Conservation (phyloP, 106 monocot genomes). For the Xerophyta viscosa region DNA sequence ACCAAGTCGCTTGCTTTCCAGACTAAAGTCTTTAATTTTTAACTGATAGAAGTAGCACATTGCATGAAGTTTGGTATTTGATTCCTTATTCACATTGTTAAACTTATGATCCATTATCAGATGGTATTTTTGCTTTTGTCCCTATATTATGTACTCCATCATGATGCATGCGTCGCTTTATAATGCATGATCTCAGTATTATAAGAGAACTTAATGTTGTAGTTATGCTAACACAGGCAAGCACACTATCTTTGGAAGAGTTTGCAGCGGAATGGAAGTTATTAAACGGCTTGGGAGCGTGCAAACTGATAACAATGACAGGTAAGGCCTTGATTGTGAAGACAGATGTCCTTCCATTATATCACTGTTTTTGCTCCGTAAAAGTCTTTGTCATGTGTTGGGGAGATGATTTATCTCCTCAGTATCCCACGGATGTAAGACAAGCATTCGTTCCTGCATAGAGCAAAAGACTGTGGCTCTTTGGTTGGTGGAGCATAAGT, state of each 20-base stretch:
- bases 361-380: background rate
- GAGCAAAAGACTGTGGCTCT: no score
- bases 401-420: background rate
- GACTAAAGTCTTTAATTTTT: no score
- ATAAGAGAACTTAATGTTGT: background rate
- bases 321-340: conserved; percentile 23
- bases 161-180: background rate
- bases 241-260: conserved; percentile 86
- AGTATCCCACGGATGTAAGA: no score
- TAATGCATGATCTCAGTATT: no score
- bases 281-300: conserved; percentile 83
- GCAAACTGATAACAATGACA: conserved; percentile 87
- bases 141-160: background rate
- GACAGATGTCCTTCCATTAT: no score
- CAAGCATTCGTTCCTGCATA: no score
- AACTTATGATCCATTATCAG: no score
- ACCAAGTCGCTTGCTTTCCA: no score
- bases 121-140: background rate
- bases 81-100: no score
- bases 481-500: no score
- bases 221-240: conserved; percentile 38
- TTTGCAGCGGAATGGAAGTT: conserved; percentile 84
- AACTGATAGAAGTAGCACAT: no score
- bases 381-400: background rate
- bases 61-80: no score